Percentiles rank a stretch among this genome's conserved stretches.
Conservation (phyloP, 345 rosid genomes). For the Dovyalis caffra region DNA sequence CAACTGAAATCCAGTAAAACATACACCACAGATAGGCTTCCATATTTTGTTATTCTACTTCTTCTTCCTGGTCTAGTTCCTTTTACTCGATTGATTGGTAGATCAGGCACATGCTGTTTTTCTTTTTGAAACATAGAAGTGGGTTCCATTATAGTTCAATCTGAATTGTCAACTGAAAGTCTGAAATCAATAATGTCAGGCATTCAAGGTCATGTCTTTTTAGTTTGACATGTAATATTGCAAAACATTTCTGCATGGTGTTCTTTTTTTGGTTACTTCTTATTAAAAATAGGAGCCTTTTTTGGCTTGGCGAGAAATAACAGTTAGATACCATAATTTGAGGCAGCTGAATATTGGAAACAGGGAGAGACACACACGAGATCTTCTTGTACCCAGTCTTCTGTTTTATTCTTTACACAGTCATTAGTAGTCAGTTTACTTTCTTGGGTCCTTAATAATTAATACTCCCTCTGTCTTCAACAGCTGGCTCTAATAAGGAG, state of each 20-base stretch:
- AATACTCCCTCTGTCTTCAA: constrained; percentile 26
- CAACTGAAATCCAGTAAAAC: neutral
- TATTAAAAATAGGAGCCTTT: neutral
- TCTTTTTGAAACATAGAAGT: neutral
- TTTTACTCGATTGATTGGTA: neutral
- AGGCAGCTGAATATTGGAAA: neutral
- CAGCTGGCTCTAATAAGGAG: constrained; percentile 66
- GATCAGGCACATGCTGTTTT: neutral
- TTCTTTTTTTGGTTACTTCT: neutral
- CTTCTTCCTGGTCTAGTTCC: neutral
- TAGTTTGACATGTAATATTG: constrained; percentile 1
- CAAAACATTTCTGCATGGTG: constrained; percentile 9
- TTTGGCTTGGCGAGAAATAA: neutral
- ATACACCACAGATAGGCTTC: neutral
- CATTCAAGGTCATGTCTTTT: neutral
- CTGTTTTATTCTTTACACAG: neutral
- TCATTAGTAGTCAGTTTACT: neutral
- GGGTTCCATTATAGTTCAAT: neutral
- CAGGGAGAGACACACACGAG: neutral
- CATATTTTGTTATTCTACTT: neutral
- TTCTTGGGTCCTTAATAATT: constrained; percentile 16
- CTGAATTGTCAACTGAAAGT: neutral
- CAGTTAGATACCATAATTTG: neutral
- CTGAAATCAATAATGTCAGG: neutral
- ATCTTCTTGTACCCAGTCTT: neutral